A percentile compares a stretch with the other conserved stretches of the same genome.
These are phyloP conservation scores for Leucoagaricus sp. DNA, from an alignment of 1,284 basidiomycete genomes.

Conservation along the genomic window DNA sequence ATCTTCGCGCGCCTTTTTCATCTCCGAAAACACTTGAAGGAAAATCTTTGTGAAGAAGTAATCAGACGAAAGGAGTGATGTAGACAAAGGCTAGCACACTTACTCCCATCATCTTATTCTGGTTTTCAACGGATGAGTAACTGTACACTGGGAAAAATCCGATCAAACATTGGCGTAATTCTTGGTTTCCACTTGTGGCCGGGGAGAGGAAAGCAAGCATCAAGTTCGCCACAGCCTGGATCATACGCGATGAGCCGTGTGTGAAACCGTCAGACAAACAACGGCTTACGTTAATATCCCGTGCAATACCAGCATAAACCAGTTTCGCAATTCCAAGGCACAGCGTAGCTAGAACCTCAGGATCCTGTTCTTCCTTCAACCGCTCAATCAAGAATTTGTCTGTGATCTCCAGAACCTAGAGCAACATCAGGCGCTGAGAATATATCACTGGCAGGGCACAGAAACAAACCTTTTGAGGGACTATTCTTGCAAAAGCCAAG, in stretches of 20 bases:
- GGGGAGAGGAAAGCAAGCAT: conserved; percentile 81
- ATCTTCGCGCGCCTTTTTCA: conserved; percentile 68
- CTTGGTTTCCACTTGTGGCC: conserved; percentile 76
- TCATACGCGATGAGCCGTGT: not conserved
- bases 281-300: conserved; percentile 57
- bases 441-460: too few species aligned
- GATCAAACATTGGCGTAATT: conserved; percentile 82
- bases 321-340: conserved; percentile 85
- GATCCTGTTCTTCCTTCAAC: conserved; percentile 61
- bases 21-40: conserved; percentile 69
- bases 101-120: conserved; percentile 71
- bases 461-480: conserved; percentile 29
- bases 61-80: not conserved
- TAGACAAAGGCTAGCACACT: not conserved
- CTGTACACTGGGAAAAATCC: conserved; percentile 88
- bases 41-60: conserved; percentile 60
- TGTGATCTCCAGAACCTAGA: conserved; percentile 57
- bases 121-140: conserved; percentile 73
- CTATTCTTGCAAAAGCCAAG: conserved; percentile 49
- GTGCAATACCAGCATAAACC: conserved; percentile 75
- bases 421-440: not conserved
- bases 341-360: conserved; percentile 70
- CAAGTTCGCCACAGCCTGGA: conserved; percentile 68
- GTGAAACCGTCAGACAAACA: not conserved
- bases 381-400: conserved; percentile 56